Percentiles rank a stretch among this genome's conserved stretches.
These are phyloP conservation scores for Microcera coccophila DNA, from an alignment of 2,329 filamentous ascomycete genomes.

Conservation along the genomic window DNA sequence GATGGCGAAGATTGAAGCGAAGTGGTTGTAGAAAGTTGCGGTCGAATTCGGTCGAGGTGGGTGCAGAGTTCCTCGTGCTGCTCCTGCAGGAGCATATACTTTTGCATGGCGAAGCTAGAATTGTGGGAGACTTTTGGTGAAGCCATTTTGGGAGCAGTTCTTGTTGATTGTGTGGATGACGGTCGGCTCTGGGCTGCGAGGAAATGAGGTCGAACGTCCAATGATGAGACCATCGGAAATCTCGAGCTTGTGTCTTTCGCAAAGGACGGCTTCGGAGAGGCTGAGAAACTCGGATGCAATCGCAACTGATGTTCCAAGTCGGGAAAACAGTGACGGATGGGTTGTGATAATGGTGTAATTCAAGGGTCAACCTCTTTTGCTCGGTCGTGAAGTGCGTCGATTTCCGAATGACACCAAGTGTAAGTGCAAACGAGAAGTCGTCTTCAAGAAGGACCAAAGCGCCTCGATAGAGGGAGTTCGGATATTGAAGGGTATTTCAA, in stretches of 20 bases:
- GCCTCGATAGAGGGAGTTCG: not conserved
- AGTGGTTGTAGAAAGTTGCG: constrained; percentile 34
- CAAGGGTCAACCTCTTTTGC: not conserved
- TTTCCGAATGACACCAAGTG: not conserved
- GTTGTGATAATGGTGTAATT: not conserved
- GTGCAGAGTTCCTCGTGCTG: constrained; percentile 51
- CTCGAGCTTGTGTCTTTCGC: constrained; percentile 10
- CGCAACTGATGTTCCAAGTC: not conserved
- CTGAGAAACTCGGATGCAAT: constrained; percentile 1
- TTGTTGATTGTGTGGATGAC: constrained; percentile 20
- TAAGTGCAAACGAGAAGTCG: not conserved
- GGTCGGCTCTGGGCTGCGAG: constrained; percentile 22
- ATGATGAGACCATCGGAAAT: constrained; percentile 35
- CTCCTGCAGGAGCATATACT: constrained; percentile 51
- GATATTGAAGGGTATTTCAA: not conserved
- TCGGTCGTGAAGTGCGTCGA: not conserved
- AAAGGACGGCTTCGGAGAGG: not conserved
- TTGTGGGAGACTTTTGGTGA: constrained; percentile 22
- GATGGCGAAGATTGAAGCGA: constrained; percentile 49
- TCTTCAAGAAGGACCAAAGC: not conserved
- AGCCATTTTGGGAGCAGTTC: constrained; percentile 27
- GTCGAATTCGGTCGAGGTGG: constrained; percentile 50
- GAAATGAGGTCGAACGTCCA: constrained; percentile 25
- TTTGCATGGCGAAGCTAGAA: constrained; percentile 49
- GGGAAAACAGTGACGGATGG: not conserved